These are phyloP conservation scores for Cordyceps pruinosa DNA, from an alignment of 2,329 filamentous ascomycete species.

Conservation along the genomic window DNA sequence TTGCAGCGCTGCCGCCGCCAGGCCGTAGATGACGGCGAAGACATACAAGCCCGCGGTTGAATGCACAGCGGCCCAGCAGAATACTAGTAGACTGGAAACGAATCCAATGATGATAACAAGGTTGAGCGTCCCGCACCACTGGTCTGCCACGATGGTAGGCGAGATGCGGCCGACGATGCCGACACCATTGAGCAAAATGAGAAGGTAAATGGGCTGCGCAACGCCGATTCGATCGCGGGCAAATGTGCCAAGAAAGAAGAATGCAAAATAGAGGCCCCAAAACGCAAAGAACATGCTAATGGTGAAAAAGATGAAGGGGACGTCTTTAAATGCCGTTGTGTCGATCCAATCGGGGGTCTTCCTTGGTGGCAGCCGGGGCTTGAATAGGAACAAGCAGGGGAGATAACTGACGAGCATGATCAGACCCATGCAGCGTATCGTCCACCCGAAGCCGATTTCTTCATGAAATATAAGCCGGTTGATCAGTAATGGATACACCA, in stretches of 20 bases:
- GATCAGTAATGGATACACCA: slow-evolving; percentile 45
- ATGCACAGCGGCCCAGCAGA: slow-evolving; percentile 24
- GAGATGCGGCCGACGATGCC: slow-evolving; percentile 43
- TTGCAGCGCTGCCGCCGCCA: slow-evolving; percentile 43
- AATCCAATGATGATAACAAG: slow-evolving; percentile 35
- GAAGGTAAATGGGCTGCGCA: slow-evolving; percentile 18
- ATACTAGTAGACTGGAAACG: slow-evolving; percentile 19
- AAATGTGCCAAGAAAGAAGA: slow-evolving; percentile 46
- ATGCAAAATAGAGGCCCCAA: slow-evolving; percentile 33
- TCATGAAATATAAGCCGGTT: slow-evolving; percentile 36
- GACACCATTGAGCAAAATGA: slow-evolving; percentile 41
- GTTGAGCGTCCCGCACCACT: slow-evolving; percentile 44
- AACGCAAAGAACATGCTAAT: slow-evolving; percentile 29
- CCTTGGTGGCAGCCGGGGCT: slow-evolving; percentile 33
- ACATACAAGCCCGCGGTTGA: slow-evolving; percentile 20
- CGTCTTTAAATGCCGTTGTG: slow-evolving; percentile 34
- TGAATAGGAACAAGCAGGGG: slow-evolving; percentile 31
- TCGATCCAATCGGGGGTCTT: slow-evolving; percentile 37
- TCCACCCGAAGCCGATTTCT: slow-evolving; percentile 48
- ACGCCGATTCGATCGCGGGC: slow-evolving; percentile 27
- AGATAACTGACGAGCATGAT: slow-evolving; percentile 35
- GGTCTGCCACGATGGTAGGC: slow-evolving; percentile 41
- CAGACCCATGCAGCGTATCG: slow-evolving; percentile 42
- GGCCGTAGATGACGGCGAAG: slow-evolving; percentile 38
- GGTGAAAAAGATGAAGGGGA: slow-evolving; percentile 28